Evolutionary conservation across 305 asterid genomes (phyloP).

Genomic region (Solanum chacoense): DNA sequence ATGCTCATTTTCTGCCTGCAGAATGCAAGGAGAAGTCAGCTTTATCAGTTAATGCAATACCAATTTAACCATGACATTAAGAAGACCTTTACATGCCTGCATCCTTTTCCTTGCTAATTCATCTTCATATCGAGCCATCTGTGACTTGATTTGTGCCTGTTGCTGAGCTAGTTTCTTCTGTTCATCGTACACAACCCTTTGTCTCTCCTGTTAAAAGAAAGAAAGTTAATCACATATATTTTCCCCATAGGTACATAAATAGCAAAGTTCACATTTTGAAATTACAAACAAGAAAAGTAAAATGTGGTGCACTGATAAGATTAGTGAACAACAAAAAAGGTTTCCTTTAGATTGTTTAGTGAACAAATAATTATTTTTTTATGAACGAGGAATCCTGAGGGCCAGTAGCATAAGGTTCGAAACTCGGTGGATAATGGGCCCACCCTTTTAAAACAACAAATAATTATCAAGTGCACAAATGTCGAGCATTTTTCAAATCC

Average conservation of each 20-base stretch:
- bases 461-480: background rate
- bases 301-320: background rate
- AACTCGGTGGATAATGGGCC: background rate
- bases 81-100: constrained; percentile 48
- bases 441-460: background rate
- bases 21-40: constrained; percentile 1
- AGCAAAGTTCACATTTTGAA: background rate
- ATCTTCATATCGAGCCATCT: constrained; percentile 88
- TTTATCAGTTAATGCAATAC: background rate
- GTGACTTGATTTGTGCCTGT: constrained; percentile 84
- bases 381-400: background rate
- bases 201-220: constrained; percentile 59
- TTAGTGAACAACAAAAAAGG: background rate
- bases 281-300: background rate
- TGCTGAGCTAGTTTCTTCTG: constrained; percentile 86
- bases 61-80: background rate
- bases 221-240: constrained; percentile 7
- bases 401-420: background rate
- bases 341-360: background rate
- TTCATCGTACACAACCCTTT: constrained; percentile 76
- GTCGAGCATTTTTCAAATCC: background rate
- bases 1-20: constrained; percentile 90
- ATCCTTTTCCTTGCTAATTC: constrained; percentile 93
- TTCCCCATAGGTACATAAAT: background rate
- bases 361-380: background rate